These are phyloP conservation scores for Ocimum tenuiflorum DNA, from an alignment of 257 asterid genomes.

Conservation along the genomic window DNA sequence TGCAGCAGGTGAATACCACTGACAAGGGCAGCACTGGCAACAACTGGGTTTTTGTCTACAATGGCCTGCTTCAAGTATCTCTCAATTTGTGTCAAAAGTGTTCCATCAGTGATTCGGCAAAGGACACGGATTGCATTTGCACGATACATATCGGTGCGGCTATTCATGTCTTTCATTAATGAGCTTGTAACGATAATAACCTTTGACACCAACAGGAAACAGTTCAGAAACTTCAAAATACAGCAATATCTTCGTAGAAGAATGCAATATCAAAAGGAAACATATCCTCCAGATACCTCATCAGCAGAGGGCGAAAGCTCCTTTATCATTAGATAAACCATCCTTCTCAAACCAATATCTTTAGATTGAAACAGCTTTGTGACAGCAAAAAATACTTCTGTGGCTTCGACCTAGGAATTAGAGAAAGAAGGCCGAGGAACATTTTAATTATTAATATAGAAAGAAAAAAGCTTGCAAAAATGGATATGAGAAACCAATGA, in stretches of 20 bases:
- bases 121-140: conserved; percentile 96
- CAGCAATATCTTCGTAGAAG: not conserved
- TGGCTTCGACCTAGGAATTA: conserved; percentile 63
- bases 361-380: conserved; percentile 89
- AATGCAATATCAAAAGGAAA: not conserved
- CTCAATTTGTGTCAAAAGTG: conserved; percentile 86
- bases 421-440: conserved; percentile 11
- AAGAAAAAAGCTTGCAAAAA: not conserved
- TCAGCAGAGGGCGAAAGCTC: conserved; percentile 91
- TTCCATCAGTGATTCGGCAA: conserved; percentile 86
- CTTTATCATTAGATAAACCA: conserved; percentile 90
- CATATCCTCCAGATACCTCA: conserved; percentile 46
- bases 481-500: not conserved
- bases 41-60: conserved; percentile 92
- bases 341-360: conserved; percentile 87
- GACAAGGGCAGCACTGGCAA: conserved; percentile 95
- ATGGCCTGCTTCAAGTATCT: conserved; percentile 95
- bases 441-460: not conserved
- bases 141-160: conserved; percentile 94
- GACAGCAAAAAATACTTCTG: conserved; percentile 87
- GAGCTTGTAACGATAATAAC: conserved; percentile 98
- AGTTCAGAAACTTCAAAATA: conserved; percentile 23
- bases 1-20: conserved; percentile 90
- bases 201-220: conserved; percentile 34
- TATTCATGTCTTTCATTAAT: conserved; percentile 95